Conservation (phyloP, 257 asterid species). For the Gentiana macrophylla region DNA sequence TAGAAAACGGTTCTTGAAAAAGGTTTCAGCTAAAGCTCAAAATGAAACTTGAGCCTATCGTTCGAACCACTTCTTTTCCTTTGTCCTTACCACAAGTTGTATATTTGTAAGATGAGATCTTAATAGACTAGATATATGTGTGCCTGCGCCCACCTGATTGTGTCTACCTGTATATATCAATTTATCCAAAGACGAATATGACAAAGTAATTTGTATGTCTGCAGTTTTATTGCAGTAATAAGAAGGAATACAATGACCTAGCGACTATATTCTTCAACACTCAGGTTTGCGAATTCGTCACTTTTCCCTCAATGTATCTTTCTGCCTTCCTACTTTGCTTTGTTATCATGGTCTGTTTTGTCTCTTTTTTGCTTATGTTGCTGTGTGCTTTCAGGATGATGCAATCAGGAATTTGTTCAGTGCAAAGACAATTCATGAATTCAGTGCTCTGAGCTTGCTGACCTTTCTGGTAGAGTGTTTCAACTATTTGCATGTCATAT, state of each 20-base stretch:
- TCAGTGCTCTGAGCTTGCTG: constrained; percentile 82
- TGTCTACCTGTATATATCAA: too few relatives aligned
- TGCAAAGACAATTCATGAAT: constrained; percentile 93
- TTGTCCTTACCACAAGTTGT: not conserved
- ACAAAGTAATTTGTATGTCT: constrained; percentile 11
- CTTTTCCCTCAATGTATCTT: not conserved
- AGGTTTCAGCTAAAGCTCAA: too few relatives aligned
- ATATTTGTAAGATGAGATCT: too few relatives aligned
- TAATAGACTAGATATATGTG: too few relatives aligned
- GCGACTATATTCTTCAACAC: constrained; percentile 98
- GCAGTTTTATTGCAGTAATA: constrained; percentile 72
- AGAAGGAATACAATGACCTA: constrained; percentile 88
- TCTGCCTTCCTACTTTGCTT: not conserved
- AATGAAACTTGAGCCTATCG: too few relatives aligned
- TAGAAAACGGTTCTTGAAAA: too few relatives aligned
- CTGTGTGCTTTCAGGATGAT: constrained; percentile 63
- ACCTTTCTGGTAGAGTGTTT: constrained; percentile 63
- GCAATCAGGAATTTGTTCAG: constrained; percentile 98
- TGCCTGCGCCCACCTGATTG: too few relatives aligned
- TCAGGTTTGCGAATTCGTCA: constrained; percentile 44
- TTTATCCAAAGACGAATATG: too few relatives aligned
- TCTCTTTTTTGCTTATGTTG: not conserved
- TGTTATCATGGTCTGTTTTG: not conserved
- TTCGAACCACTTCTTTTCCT: not conserved
- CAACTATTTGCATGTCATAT: constrained; percentile 7